phyloP scores from a whole-genome alignment of 2,329 filamentous ascomycete species.

The Stagonosporopsis vannaccii region DNA sequence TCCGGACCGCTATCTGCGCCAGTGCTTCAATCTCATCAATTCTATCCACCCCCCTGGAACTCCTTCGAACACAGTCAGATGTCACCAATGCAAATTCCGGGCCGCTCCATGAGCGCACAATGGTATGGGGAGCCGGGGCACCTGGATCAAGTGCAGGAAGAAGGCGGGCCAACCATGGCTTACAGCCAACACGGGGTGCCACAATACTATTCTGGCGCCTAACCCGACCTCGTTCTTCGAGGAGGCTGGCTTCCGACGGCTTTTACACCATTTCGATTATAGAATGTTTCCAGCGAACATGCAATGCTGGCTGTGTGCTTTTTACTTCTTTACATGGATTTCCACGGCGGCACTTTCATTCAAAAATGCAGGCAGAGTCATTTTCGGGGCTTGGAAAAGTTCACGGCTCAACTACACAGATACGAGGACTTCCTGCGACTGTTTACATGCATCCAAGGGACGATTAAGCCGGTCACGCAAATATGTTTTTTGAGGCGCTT shows the following conservation, averaged over 20 bases:
- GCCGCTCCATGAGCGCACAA: slow-evolving; percentile 46
- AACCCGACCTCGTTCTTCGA: neutral
- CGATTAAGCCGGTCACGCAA: neutral
- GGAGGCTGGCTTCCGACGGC: neutral
- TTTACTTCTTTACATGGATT: neutral
- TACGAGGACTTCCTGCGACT: neutral
- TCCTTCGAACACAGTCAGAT: slow-evolving; percentile 38
- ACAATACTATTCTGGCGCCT: slow-evolving; percentile 42
- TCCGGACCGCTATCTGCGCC: slow-evolving; percentile 46
- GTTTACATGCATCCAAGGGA: neutral
- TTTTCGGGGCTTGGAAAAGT: slow-evolving; percentile 2
- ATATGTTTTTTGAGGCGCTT: neutral
- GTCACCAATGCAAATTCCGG: slow-evolving; percentile 37
- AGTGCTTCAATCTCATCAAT: slow-evolving; percentile 40
- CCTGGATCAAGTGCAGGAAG: slow-evolving; percentile 47
- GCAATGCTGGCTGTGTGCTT: neutral
- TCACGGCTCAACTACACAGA: neutral
- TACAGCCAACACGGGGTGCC: slow-evolving; percentile 38
- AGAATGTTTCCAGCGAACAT: neutral
- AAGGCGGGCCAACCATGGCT: slow-evolving; percentile 38
- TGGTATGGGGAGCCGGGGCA: slow-evolving; percentile 45
- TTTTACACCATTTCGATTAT: neutral
- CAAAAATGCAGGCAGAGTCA: slow-evolving; percentile 1
- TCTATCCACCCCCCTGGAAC: slow-evolving; percentile 43
- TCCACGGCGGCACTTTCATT: neutral